Conservation (phyloP, 768 basidiomycete genomes). For the Leccinellum luteum region DNA sequence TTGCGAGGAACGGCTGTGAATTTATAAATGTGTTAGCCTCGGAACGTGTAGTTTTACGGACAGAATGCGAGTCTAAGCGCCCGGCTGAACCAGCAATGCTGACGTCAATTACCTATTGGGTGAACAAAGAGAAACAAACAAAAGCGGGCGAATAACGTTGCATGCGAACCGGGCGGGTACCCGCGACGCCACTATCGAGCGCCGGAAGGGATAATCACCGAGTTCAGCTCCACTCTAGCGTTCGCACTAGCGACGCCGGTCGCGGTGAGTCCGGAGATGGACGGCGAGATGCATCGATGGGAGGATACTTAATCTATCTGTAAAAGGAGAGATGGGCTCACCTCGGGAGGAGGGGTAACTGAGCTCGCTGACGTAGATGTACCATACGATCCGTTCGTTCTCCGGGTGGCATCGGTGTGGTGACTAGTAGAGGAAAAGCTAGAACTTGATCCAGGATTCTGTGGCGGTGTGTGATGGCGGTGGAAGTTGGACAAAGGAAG, state of each 20-base stretch:
- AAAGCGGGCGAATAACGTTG: constrained; percentile 1
- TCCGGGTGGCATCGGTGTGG: constrained; percentile 28
- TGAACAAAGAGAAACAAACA: constrained; percentile 13
- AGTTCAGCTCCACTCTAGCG: background rate
- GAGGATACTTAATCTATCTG: constrained; percentile 13
- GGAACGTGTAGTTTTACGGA: constrained; percentile 17
- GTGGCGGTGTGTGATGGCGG: constrained; percentile 13
- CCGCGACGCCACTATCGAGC: background rate
- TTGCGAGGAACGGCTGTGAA: constrained; percentile 6
- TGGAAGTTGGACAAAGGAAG: constrained; percentile 5
- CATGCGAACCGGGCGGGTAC: background rate
- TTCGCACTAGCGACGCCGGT: constrained; percentile 11
- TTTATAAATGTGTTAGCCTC: constrained; percentile 25
- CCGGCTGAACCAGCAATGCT: constrained; percentile 12
- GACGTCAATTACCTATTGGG: constrained; percentile 31
- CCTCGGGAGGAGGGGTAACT: constrained; percentile 18
- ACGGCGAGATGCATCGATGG: background rate
- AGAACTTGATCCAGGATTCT: constrained; percentile 29
- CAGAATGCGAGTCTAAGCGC: constrained; percentile 11
- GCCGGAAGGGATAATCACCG: constrained; percentile 19
- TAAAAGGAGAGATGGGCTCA: constrained; percentile 14
- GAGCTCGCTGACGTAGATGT: constrained; percentile 29
- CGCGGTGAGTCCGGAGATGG: constrained; percentile 14
- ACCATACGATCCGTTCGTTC: constrained; percentile 19
- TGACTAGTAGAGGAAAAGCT: constrained; percentile 19